Base-by-base conservation (phyloP, 495 filamentous ascomycete species). In the Annulohypoxylon bovei region DNA sequence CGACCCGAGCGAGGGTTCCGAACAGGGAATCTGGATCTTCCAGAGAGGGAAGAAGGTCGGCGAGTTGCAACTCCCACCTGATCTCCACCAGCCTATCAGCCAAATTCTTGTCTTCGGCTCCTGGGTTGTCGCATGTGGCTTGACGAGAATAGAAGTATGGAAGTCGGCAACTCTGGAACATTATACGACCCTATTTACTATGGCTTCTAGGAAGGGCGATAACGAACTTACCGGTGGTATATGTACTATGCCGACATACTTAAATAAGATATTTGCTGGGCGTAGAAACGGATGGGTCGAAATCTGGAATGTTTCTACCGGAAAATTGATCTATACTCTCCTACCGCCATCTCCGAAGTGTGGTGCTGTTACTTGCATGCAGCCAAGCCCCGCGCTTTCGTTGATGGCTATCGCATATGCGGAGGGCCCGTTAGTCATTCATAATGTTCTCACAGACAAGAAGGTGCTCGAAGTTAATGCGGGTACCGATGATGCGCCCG, bases 251-350 rank as follows among this genome's bases (percentile, higher is more conserved):
- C 93, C 94, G 12, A 97, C 95, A 0, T 98, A 91, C 78, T 80
- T 98, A 23, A 99, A 98, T 83, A 99, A 99, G 79, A 84, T 99
- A 28, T 92, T 98, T 59, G 90, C 91, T 33, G 95, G 93, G 4
- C 88, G 92, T 64, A 84, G 83, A 63, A 93, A 98, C 75, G 95
- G 96, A n/a, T 88, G 86, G 76, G 87, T 98, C 18, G 95, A 98
- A 75, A 94, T 99, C 57, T 98, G 96, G 96, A 99, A 99, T 75
- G 80, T 98, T 57, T 94, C 90, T 75, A 95, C 91, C 18, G 93
- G 92, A 66, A 96, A 94, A 75, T 83, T 97, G 27, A 84, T 99
- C 25, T 92, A 98, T 76, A 93, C 92, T 2, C 88, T 98, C 47
- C 80, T 92, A 20, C 89, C 96, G 14, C 87, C 89, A 2, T 84